phyloP scores from a whole-genome alignment of 345 rosid species.

The Murraya koenigii region DNA sequence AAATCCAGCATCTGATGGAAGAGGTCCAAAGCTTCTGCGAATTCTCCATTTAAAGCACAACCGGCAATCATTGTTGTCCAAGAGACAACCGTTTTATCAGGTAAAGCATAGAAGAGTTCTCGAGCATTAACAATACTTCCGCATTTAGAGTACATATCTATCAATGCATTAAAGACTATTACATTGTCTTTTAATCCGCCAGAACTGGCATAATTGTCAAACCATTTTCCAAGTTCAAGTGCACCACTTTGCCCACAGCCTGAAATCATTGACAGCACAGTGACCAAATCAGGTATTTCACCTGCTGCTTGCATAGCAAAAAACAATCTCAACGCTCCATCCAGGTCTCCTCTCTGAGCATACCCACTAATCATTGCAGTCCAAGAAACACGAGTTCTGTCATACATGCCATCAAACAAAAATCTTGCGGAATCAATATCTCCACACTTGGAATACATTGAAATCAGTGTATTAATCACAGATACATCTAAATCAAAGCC shows the following conservation, averaged over 20 bases:
- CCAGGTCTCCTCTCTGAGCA: conserved; percentile 60
- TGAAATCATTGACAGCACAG: conserved; percentile 57
- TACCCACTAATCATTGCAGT: conserved; percentile 77
- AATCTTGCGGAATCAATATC: conserved; percentile 44
- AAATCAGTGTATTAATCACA: conserved; percentile 52
- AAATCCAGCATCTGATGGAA: conserved; percentile 42
- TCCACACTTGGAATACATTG: conserved; percentile 62
- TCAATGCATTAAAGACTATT: conserved; percentile 50
- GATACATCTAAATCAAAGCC: conserved; percentile 47
- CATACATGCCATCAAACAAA: conserved; percentile 47
- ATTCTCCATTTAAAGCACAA: conserved; percentile 56
- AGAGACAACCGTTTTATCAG: conserved; percentile 49
- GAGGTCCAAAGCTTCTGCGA: conserved; percentile 42
- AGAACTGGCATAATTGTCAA: conserved; percentile 40
- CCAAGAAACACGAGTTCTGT: conserved; percentile 70
- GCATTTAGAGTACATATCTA: conserved; percentile 72
- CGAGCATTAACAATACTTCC: conserved; percentile 55
- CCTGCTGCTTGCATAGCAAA: conserved; percentile 42
- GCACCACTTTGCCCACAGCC: conserved; percentile 54
- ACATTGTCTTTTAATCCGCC: conserved; percentile 40
- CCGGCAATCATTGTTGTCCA: conserved; percentile 70
- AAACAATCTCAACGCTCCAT: conserved; percentile 54
- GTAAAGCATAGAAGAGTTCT: conserved; percentile 37
- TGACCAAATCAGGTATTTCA: conserved; percentile 53
- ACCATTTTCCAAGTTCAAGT: conserved; percentile 60